Conservation (phyloP, 345 rosid species). For the Citrus glauca region DNA sequence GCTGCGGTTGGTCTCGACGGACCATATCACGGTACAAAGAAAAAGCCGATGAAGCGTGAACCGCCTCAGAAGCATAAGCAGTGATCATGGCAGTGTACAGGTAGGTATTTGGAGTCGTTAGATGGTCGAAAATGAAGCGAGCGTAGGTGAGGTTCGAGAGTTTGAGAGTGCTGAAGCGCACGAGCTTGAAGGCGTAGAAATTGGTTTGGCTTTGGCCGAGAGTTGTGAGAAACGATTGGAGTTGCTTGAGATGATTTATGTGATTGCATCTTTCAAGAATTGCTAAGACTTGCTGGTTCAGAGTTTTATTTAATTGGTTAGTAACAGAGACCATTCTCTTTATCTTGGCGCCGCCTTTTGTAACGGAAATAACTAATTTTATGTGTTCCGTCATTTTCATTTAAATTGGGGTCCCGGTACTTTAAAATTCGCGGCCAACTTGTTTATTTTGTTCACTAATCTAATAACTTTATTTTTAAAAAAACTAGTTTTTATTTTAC, state of each 20-base stretch:
- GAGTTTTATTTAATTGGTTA: background rate
- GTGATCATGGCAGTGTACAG: constrained; percentile 76
- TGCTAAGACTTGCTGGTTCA: constrained; percentile 32
- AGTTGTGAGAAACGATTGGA: constrained; percentile 53
- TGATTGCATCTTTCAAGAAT: constrained; percentile 45
- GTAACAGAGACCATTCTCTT: constrained; percentile 1
- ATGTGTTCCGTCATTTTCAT: background rate
- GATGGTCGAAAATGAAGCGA: constrained; percentile 56
- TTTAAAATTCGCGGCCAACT: no score
- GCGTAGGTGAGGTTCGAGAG: constrained; percentile 56
- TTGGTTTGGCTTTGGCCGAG: constrained; percentile 57
- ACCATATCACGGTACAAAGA: constrained; percentile 56
- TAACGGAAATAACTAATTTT: background rate
- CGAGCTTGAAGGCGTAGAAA: constrained; percentile 68
- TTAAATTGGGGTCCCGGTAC: no score
- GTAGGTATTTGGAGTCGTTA: constrained; percentile 49
- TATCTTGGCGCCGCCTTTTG: background rate
- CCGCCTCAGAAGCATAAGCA: constrained; percentile 53
- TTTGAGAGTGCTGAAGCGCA: constrained; percentile 64
- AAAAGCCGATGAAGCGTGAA: constrained; percentile 36
- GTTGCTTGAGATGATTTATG: constrained; percentile 67
- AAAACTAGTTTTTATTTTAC: no score
- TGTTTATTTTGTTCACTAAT: no score
- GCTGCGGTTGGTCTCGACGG: constrained; percentile 40
- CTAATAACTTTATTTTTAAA: no score